A percentile compares a stretch with the other conserved stretches of the same genome.
Evolutionary conservation across 2,329 filamentous ascomycete genomes (phyloP).

Genomic region (Pseudocercospora musae): DNA sequence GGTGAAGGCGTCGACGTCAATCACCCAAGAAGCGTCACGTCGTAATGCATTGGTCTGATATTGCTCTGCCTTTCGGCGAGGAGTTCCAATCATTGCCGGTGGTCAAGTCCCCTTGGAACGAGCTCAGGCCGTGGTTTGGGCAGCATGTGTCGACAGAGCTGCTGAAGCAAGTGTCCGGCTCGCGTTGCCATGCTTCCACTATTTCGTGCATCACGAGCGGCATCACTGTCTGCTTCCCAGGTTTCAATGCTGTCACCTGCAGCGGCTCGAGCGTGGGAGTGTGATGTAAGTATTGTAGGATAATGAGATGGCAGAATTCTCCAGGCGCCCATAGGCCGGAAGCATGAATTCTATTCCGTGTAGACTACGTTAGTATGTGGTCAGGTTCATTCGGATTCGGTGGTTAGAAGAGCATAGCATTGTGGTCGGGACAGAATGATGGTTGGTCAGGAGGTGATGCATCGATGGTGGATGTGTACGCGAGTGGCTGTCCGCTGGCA

Average conservation of each 20-base stretch:
- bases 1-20: neutral
- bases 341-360: neutral
- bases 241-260: too few species aligned
- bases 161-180: too few species aligned
- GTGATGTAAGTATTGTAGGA: neutral
- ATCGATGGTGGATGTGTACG: neutral
- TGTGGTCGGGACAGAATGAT: neutral
- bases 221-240: too few species aligned
- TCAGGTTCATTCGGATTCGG: neutral
- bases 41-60: neutral
- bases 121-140: neutral
- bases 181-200: too few species aligned
- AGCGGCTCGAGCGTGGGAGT: too few species aligned
- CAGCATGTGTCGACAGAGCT: neutral
- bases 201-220: too few species aligned
- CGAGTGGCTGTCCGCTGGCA: neutral
- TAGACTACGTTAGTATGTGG: neutral
- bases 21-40: neutral
- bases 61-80: too few species aligned
- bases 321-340: neutral
- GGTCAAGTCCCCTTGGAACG: neutral
- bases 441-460: neutral
- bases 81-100: neutral
- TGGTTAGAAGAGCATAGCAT: neutral
- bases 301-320: neutral